phyloP scores from a whole-genome alignment of 164 flowering plant genomes.

The Umbilicus rupestris region DNA sequence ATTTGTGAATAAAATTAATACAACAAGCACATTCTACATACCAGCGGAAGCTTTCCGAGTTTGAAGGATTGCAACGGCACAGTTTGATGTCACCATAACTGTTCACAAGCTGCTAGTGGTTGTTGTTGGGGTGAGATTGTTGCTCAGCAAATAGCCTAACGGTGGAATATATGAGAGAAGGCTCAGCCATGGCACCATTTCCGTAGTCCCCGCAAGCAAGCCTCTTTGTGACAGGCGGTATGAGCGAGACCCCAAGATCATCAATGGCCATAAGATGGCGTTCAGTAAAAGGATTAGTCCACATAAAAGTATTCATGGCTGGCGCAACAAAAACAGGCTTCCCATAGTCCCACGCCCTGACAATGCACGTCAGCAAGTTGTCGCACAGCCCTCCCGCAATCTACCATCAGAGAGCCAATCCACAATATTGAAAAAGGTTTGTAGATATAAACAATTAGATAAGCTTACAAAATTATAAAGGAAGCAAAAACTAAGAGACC shows the following conservation, averaged over 20 bases:
- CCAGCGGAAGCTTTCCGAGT: too few species aligned
- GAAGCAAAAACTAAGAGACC: too few species aligned
- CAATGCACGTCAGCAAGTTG: conserved; percentile 75
- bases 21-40: too few species aligned
- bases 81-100: too few species aligned
- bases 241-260: conserved; percentile 63
- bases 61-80: too few species aligned
- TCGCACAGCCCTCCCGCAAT: conserved; percentile 89
- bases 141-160: conserved; percentile 57
- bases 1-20: too few species aligned
- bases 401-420: conserved; percentile 22
- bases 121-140: conserved; percentile 17
- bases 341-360: conserved; percentile 86
- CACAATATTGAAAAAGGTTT: too few species aligned
- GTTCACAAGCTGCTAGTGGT: neutral
- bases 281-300: conserved; percentile 84
- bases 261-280: conserved; percentile 53
- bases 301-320: conserved; percentile 93
- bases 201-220: conserved; percentile 89
- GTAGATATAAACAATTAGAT: too few species aligned
- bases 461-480: too few species aligned
- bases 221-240: conserved; percentile 76
- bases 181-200: conserved; percentile 95
- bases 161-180: conserved; percentile 54
- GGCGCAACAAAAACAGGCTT: conserved; percentile 86